These are phyloP conservation scores for Nyctanthes arbortristis DNA, from an alignment of 257 asterid genomes.

Conservation along the genomic window DNA sequence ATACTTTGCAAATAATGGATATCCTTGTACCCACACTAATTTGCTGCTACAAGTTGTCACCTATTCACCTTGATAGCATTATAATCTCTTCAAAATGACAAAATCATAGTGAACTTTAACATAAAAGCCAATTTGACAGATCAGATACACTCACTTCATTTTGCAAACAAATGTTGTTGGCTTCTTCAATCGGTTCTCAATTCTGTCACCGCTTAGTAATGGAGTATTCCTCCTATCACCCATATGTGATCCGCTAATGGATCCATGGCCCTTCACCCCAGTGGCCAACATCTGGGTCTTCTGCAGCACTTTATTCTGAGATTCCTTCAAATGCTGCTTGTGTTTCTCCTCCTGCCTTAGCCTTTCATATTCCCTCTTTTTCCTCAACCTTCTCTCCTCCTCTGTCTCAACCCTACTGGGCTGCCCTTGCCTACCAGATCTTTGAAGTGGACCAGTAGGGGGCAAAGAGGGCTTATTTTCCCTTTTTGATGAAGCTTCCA, in stretches of 20 bases:
- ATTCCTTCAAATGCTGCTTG: constrained; percentile 73
- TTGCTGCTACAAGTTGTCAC: background rate
- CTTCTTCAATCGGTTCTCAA: constrained; percentile 89
- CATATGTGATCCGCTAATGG: constrained; percentile 77
- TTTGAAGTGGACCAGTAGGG: constrained; percentile 37
- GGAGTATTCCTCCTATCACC: constrained; percentile 79
- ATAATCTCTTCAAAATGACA: constrained; percentile 2
- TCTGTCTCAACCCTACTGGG: constrained; percentile 73
- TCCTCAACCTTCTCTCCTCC: constrained; percentile 87
- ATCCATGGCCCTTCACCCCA: constrained; percentile 77
- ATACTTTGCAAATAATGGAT: background rate
- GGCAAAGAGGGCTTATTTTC: constrained; percentile 61
- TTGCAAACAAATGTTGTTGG: constrained; percentile 98
- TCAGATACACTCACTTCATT: constrained; percentile 72
- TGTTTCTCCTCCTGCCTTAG: constrained; percentile 80
- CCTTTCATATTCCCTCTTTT: constrained; percentile 77
- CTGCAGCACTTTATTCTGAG: constrained; percentile 80
- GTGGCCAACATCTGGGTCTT: constrained; percentile 81
- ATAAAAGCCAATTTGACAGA: constrained; percentile 20
- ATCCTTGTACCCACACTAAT: background rate
- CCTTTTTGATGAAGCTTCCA: constrained; percentile 43
- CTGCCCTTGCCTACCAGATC: constrained; percentile 45
- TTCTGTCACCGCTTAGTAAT: constrained; percentile 67
- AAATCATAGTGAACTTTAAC: constrained; percentile 7
- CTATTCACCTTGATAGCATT: background rate